Evolutionary conservation across 2,329 filamentous ascomycete species (phyloP).

Genomic region (Fusarium coicis): DNA sequence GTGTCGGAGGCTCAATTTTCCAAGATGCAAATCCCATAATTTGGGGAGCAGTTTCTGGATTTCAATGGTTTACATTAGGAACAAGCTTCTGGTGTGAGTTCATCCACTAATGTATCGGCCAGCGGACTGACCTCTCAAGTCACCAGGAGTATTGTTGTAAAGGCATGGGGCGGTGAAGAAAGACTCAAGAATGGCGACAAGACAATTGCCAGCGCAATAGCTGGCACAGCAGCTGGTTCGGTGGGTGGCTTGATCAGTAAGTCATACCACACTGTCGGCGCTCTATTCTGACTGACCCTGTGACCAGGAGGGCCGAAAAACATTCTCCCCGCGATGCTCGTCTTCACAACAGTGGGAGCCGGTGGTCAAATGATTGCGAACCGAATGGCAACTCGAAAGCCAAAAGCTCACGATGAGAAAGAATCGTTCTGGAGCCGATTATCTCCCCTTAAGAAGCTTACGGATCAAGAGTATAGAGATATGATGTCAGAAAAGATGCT

Average conservation of each 20-base stretch:
- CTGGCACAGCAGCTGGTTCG: constrained; percentile 75
- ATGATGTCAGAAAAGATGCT: constrained; percentile 79
- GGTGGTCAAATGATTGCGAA: constrained; percentile 54
- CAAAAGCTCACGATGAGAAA: constrained; percentile 53
- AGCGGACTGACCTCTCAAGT: constrained; percentile 51
- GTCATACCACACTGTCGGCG: constrained; percentile 37
- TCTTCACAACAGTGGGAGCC: constrained; percentile 58
- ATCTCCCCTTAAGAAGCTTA: constrained; percentile 76
- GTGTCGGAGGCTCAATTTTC: constrained; percentile 77
- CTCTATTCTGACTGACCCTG: constrained; percentile 27
- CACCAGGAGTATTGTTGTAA: constrained; percentile 59
- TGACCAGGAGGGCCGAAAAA: constrained; percentile 61
- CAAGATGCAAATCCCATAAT: constrained; percentile 73
- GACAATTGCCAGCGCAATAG: constrained; percentile 73
- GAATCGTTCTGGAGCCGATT: constrained; percentile 68
- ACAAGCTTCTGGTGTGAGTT: constrained; percentile 78
- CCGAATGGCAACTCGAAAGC: constrained; percentile 37
- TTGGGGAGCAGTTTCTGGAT: constrained; percentile 76
- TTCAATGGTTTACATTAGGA: constrained; percentile 85
- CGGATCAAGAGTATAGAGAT: constrained; percentile 77
- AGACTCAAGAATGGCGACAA: constrained; percentile 68
- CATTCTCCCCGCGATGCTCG: constrained; percentile 61
- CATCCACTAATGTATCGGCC: neutral
- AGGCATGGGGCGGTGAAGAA: constrained; percentile 61
- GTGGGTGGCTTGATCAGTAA: constrained; percentile 66